Evolutionary conservation across 140 eudicot species (phyloP), one percentile per base, ranked within the genome.

Genomic region (Senecio squalidus): DNA sequence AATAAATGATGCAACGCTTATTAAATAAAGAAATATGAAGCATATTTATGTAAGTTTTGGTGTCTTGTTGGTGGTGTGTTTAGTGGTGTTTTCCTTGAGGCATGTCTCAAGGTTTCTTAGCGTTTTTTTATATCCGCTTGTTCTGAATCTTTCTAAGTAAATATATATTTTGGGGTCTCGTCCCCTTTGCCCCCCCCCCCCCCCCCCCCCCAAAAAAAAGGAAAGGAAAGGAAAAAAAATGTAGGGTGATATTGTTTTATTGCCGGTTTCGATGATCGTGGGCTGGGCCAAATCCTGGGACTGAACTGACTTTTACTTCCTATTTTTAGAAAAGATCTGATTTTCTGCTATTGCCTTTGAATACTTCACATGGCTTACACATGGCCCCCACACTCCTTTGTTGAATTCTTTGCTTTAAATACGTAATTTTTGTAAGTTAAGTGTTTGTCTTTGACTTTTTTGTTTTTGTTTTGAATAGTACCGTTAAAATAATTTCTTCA

Each of bases 271-370:
- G n/a, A 23, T 22, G 55, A 45, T 18, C 51, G 51, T 15, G 51
- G 2, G 2, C 20, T 18, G 24, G 17, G 52, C 49, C 17, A 45
- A 45, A 45, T 45, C 52, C 52, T 45, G 52, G 58, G 51, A 47
- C 22, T 14, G 9, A 62, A 62, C 47, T 14, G 33, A 62, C 47
- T 24, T 47, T 18, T 47, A n/a, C 30, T 33, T 64, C 20, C 70
- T 64, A 64, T 49, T 9, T 64, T 34, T 50, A 36, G 60, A 50
- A 50, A 64, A 60, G 28, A 64, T 64, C 60, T 49, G 70, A 64
- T 64, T 49, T 26, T 27, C 28, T 23, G 50, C 14, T 15, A 51
- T 63, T 18, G 26, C 59, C 48, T 49, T 63, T 33, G 60, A 49
- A 22, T 63, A 18, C 26, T 63, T 63, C 59, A 63, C 50, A 22